These are phyloP conservation scores for Berberis thunbergii DNA, from an alignment of 164 flowering plant genomes.

Conservation along the genomic window DNA sequence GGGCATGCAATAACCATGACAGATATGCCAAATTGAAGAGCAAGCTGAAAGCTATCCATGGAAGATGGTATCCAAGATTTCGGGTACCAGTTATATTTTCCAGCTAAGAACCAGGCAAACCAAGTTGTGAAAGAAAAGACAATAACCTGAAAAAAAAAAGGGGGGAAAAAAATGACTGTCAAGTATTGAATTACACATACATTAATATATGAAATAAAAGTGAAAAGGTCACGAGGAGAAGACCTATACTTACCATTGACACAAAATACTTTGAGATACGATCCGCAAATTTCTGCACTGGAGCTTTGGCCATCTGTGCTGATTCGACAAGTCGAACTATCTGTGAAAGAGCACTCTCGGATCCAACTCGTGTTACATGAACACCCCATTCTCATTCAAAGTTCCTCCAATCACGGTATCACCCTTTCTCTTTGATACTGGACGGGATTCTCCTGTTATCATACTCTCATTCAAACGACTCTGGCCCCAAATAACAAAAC, in stretches of 20 bases:
- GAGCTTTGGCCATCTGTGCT: constrained; percentile 96
- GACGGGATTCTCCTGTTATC: constrained; percentile 86
- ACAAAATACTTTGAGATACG: constrained; percentile 81
- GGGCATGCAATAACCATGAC: constrained; percentile 97
- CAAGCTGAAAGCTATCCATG: constrained; percentile 88
- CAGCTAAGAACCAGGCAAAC: constrained; percentile 82
- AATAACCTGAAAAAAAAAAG: constrained; percentile 44
- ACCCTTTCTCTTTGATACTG: constrained; percentile 69
- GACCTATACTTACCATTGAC: constrained; percentile 45
- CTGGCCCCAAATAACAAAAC: constrained; percentile 73
- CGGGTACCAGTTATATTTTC: constrained; percentile 57
- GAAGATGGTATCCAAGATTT: constrained; percentile 76
- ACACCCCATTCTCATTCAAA: constrained; percentile 76
- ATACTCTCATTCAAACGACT: constrained; percentile 95
- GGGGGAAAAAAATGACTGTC: too few relatives aligned
- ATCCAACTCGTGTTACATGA: constrained; percentile 73
- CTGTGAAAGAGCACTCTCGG: constrained; percentile 82
- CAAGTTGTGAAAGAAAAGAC: constrained; percentile 56
- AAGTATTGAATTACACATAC: too few relatives aligned
- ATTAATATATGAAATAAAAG: neutral
- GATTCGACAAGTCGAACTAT: constrained; percentile 87
- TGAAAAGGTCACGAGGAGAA: neutral
- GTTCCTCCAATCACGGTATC: constrained; percentile 91
- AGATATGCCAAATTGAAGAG: constrained; percentile 90
- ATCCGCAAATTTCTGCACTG: constrained; percentile 90